Evolutionary conservation across 495 filamentous ascomycete genomes (phyloP).

Genomic region (Talaromyces nanjingensis): DNA sequence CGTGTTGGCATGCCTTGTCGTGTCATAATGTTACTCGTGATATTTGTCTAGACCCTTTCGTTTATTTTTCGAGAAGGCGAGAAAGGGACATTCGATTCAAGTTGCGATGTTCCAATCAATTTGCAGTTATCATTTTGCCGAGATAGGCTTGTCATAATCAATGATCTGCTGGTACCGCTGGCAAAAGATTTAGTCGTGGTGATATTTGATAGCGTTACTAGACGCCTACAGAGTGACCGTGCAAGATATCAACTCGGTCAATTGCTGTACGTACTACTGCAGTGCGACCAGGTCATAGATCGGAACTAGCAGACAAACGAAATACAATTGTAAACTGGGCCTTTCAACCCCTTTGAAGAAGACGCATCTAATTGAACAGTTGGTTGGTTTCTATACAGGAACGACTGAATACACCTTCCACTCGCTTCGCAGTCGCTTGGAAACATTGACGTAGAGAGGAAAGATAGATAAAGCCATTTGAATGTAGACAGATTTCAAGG

Average conservation of each 20-base stretch:
- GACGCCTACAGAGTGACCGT: too few relatives aligned
- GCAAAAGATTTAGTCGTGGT: neutral
- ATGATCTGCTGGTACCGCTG: neutral
- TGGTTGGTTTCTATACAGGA: conserved; percentile 2
- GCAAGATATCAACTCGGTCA: too few relatives aligned
- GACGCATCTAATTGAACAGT: conserved; percentile 1
- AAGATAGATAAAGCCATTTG: neutral
- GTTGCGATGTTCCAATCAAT: too few relatives aligned
- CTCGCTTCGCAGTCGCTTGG: neutral
- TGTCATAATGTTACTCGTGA: neutral
- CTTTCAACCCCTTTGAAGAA: neutral
- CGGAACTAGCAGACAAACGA: neutral
- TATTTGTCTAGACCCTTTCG: neutral
- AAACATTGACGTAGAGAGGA: neutral
- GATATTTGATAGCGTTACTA: neutral
- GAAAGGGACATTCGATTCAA: too few relatives aligned
- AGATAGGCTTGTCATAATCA: too few relatives aligned
- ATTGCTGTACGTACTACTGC: neutral
- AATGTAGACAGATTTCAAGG: neutral
- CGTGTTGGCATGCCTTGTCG: neutral
- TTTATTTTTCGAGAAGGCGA: neutral
- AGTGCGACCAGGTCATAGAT: neutral
- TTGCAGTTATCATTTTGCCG: too few relatives aligned
- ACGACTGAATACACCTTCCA: neutral
- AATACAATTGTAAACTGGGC: neutral